These are phyloP conservation scores for Pinus taeda DNA, from an alignment of 75 land plant genomes.

Conservation along the genomic window DNA sequence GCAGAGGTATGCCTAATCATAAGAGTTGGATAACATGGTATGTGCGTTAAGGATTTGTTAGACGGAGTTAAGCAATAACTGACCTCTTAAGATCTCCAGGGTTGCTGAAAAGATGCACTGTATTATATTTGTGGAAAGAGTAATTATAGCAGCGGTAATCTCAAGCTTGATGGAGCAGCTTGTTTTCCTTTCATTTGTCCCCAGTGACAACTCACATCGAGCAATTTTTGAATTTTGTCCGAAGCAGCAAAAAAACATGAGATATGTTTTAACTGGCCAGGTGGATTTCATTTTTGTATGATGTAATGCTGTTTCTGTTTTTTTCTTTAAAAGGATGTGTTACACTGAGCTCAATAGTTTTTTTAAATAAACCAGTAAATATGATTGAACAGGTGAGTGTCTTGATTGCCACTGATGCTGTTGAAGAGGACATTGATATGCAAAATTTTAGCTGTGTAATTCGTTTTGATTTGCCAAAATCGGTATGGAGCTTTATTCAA, in stretches of 20 bases:
- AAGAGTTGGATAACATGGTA: background rate
- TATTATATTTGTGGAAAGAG: constrained; percentile 4
- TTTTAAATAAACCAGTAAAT: background rate
- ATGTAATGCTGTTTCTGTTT: too few species aligned
- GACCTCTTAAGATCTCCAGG: constrained; percentile 26
- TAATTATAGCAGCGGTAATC: constrained; percentile 10
- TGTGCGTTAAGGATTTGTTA: background rate
- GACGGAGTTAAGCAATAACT: background rate
- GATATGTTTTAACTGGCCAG: too few species aligned
- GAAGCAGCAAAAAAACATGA: constrained; percentile 44
- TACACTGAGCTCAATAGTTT: too few species aligned
- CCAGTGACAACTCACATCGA: constrained; percentile 51
- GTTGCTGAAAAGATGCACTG: background rate
- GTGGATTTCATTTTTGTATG: too few species aligned
- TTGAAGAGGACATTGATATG: constrained; percentile 87
- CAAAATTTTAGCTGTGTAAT: constrained; percentile 81
- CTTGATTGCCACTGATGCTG: constrained; percentile 85
- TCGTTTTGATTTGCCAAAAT: constrained; percentile 86
- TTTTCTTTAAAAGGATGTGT: too few species aligned
- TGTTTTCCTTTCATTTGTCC: constrained; percentile 46
- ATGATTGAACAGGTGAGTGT: constrained; percentile 61
- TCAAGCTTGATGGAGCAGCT: constrained; percentile 55
- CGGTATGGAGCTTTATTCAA: constrained; percentile 84
- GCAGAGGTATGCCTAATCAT: constrained; percentile 29
- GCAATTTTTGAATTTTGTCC: constrained; percentile 21